Base-by-base conservation (phyloP, 768 basidiomycete genomes). In the Paxillus involutus region DNA sequence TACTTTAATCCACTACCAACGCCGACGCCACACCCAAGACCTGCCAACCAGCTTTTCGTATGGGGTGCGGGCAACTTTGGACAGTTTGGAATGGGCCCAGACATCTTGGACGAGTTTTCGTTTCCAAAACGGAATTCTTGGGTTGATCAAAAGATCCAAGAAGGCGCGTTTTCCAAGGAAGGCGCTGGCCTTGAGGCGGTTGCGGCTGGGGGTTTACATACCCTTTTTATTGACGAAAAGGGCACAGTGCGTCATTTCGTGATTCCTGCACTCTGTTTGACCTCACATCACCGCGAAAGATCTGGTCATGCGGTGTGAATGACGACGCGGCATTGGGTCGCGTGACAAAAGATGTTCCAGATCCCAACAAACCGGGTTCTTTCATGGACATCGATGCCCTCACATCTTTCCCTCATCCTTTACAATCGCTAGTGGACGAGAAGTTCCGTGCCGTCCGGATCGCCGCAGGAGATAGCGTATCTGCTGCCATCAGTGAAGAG, bases 31-130 rank as follows among this genome's bases (percentile, higher is more conserved):
- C 80, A 81, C 52, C 61, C 75, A 43, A 80, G 85, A 42, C 93
- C 92, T 17, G 77, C 86, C 33, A 79, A 83, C 13, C 79, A 86
- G 40, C 77, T 94, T 16, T 96, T 94, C 59, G 86, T 82, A 8
- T 98, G 91, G 83, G 96, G 96, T 7, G 85, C 88, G 11, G 94
- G 94, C 26, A 94, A 96, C 71, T 93, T 94, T 74, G 95, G 94
- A 30, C 95, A 98, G 70, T 89, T 97, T 63, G 97, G 95, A 32
- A 82, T 96, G 76, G 96, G 96, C 36, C 83, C 84, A 4, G 83
- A 86, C 58, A 66, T 74, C 46, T 74, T 93, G 32, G 84, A 77
- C 53, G 92, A 96, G 70, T 79, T 88, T 52, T 72, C 79, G 49
- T 87, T 86, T 59, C 94, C 94, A 9, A 86, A 81, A 63, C 80